phyloP scores from a whole-genome alignment of 2,329 filamentous ascomycete species.

The Drechslerella stenobrocha region DNA sequence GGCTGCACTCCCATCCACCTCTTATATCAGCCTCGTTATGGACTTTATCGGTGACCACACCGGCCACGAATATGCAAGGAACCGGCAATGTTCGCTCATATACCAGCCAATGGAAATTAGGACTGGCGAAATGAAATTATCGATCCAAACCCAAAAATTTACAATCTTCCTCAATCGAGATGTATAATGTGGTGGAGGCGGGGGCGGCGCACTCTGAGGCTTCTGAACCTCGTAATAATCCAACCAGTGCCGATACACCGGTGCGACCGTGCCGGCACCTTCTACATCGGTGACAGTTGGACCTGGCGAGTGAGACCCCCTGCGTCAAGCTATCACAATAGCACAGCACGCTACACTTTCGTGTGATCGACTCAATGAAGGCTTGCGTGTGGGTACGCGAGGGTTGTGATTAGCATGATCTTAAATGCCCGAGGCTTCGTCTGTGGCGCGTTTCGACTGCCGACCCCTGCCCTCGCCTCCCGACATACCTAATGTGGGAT shows the following conservation, averaged over 20 bases:
- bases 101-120: slow-evolving; percentile 2
- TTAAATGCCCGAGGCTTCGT: slow-evolving; percentile 9
- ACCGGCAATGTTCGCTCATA: background rate
- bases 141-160: background rate
- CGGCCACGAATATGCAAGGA: slow-evolving; percentile 7
- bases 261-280: background rate
- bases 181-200: background rate
- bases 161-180: background rate
- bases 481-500: background rate
- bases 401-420: slow-evolving; percentile 7
- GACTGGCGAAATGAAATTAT: slow-evolving; percentile 2
- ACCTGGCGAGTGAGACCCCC: slow-evolving; percentile 6
- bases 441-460: slow-evolving; percentile 7
- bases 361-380: background rate
- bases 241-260: background rate
- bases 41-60: background rate
- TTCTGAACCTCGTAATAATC: background rate
- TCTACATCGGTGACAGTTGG: slow-evolving; percentile 1
- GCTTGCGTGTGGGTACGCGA: slow-evolving; percentile 4
- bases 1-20: background rate
- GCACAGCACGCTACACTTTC: background rate
- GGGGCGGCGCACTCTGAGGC: background rate
- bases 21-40: background rate
- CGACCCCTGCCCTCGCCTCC: slow-evolving; percentile 2
- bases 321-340: slow-evolving; percentile 2